Base-by-base conservation (phyloP, 352 stramenopile genomes). In the Pythium chondricola region DNA sequence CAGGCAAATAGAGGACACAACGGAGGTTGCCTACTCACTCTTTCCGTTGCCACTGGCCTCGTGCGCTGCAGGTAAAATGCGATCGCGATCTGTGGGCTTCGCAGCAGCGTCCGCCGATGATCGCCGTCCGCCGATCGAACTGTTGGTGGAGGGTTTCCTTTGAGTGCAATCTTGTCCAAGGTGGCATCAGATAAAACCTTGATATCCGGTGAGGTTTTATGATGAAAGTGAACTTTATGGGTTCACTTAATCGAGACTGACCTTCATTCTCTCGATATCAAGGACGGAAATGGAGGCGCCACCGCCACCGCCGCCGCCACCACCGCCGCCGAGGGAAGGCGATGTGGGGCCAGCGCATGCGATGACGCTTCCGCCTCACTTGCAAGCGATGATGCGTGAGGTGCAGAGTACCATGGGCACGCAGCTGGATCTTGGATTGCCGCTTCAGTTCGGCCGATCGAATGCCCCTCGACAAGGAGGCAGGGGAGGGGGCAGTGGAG, bases 341-440 rank as follows among this genome's bases (percentile, higher is more conserved):
- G 45, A 21, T 4, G 35, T 22, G 9, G 27, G 37, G 7, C 7
- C 17, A 20, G 31, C 17, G 17, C n/a, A 8, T 22, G 14, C 17
- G 16, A 50, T 40, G 38, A n/a, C 51, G 21, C 56, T 88, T 20
- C 71, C 73, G 13, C 67, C 63, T 18, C 65, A 85, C 14, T 39
- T 85, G 2, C 74, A 79, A 31, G 40, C 38, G 7, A 79, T 83
- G 67, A 77, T 84, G 67, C 57, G 48, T 1, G 71, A 83, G 51
- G 68, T 84, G 69, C 59, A 52, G 29, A 30, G 7, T 20, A 52
- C 26, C 8, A 18, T 50, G 18, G 39, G 43, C 6, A 22, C 30
- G 24, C 27, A 26, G 27, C 30, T 24, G 17, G n/a, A 4, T 6
- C 7, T 41, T 52, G 17, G 51, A 58, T 42, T 52, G 22, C 51